Conservation (phyloP, 179 eudicot genomes). For the Gypsophila paniculata region DNA sequence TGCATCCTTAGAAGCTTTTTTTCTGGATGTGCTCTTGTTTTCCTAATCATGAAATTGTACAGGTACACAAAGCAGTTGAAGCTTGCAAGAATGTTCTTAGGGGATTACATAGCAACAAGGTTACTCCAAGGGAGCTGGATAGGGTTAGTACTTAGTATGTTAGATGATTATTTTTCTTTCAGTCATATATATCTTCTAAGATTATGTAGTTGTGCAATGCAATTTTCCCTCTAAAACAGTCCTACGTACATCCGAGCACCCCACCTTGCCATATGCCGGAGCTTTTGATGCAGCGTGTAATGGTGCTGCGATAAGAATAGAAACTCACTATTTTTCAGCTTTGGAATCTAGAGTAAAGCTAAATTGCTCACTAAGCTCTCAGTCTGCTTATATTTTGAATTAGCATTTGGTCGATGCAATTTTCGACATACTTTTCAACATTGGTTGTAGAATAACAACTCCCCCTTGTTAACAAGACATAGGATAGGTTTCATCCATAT, state of each 20-base stretch:
- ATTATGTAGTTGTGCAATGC: not conserved
- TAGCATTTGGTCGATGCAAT: not conserved
- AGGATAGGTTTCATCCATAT: no score
- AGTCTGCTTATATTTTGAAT: not conserved
- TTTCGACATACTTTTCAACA: not conserved
- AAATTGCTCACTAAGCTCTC: not conserved
- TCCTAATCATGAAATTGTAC: constrained; percentile 25
- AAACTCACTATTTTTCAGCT: not conserved
- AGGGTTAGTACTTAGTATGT: constrained; percentile 57
- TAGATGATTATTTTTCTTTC: not conserved
- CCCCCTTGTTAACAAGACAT: not conserved
- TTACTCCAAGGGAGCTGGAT: constrained; percentile 82
- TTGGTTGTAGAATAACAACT: no score
- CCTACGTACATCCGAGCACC: not conserved
- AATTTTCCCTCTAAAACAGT: not conserved
- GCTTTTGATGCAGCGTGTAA: not conserved
- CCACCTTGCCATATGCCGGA: not conserved
- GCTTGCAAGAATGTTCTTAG: constrained; percentile 97
- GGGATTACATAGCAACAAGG: constrained; percentile 72
- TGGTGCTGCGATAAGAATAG: not conserved
- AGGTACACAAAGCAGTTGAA: constrained; percentile 98
- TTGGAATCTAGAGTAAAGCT: not conserved
- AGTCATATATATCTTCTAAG: not conserved
- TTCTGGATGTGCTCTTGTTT: not conserved
- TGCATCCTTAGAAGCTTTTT: constrained; percentile 5